Evolutionary conservation across 1,139 yeast species (phyloP), one percentile per base, ranked within the genome.

Genomic region (Pneumocystis murina): DNA sequence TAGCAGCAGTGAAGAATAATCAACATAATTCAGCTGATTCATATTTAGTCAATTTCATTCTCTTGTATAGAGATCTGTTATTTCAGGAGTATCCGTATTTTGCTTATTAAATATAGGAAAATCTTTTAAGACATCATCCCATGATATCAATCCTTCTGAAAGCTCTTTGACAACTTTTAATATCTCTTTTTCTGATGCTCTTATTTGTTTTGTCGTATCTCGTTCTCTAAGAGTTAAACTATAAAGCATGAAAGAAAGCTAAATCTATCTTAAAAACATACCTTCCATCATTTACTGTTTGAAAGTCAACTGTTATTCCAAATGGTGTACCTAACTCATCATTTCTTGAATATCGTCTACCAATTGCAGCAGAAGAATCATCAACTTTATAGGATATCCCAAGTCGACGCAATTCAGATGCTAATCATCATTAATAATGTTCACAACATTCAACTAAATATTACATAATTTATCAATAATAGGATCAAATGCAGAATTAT

Each of bases 251-350:
- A 55, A 60, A 6, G 6, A 24, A 24, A 10, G 17, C 20, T 39
- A 24, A 24, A 36, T 48, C 20, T 8, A 14, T 20, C 3, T 16
- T 39, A 20, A 36, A 20, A 30, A 54, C 12, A 35, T 36, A 60
- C 62, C 63, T 55, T 24, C 84, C 84, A 73, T 94, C 97, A 75
- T 87, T 84, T 68, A 87, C 83, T 63, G 96, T 86, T 69, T 94
- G 97, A 76, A 94, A 94, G 77, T 94, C 99, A 71, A 94, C 87
- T 69, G 99, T 94, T 75, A 94, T 84, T 76, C 99, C 99, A 73
- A 92, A 94, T 70, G 99, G 98, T 66, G 98, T 94, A 76, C 99
- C 99, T 75, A 94, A 83, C 79, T 94, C 99, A 76, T 94, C 99
- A 76, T 94, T 94, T 80, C 99, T 88, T 67, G 98, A 91, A 73